Base-by-base conservation (phyloP, 1,139 yeast genomes). In the Diutina scorzettiae region DNA sequence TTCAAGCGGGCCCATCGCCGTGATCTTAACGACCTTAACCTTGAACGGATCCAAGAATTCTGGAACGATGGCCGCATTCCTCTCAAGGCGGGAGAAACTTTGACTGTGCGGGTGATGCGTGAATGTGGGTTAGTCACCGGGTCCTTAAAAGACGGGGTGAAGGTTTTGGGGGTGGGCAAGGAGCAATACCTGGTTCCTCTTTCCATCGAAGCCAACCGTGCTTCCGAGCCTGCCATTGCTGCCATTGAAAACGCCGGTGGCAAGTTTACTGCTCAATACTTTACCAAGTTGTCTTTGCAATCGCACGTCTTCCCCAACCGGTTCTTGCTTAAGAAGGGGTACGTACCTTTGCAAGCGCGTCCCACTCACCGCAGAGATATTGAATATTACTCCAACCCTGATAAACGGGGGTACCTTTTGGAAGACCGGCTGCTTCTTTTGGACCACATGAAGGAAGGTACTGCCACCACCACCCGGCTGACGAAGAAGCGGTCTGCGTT, bases 331-430 rank as follows among this genome's bases (percentile, higher is more conserved):
- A 80, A 73, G 51, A 79, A 76, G 54, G 95, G 93, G 18, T 76
- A 87, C 49, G 63, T 89, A 20, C 97, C 97, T 24, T 62, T 86
- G 49, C 79, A 77, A 43, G 93, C 97, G 3, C 76, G 89, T 60
- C 98, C 98, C 20, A 81, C 81, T 7, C 79, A 76, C 51, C 76
- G 85, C 61, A 81, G 85, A 63, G 87, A 82, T 54, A 79, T 91
- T 47, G 77, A 75, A 47, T 86, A 70, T 60, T 91, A 91, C 62
- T 75, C 91, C 40, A 73, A 76, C 57, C 72, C 73, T 5, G 78
- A 70, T 31, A 78, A 77, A 55, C 73, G 87, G 49, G 97, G 98
- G 3, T 89, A 85, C 56, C 64, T 89, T 52, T 60, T 64, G 51
- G 55, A 67, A 45, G 63, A 67, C 48, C 56, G 58, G 18, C 56